Evolutionary conservation across 2,329 filamentous ascomycete genomes (phyloP).

Genomic region (Claviceps africana): DNA sequence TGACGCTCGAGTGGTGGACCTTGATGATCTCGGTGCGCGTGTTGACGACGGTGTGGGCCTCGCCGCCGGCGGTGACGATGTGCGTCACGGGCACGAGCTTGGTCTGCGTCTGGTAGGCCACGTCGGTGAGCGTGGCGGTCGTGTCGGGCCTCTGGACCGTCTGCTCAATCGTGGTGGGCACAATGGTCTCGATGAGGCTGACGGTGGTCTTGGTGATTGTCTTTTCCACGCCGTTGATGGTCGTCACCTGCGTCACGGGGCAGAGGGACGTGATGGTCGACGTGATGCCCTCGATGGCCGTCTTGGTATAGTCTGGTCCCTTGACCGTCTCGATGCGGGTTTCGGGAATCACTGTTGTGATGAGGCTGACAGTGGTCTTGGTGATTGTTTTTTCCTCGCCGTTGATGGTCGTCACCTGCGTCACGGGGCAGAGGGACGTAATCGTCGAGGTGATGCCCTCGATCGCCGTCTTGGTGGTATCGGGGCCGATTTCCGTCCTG

Average conservation of each 20-base stretch:
- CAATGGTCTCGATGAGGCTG: conserved; percentile 20
- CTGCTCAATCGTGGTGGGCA: conserved; percentile 23
- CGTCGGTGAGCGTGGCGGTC: conserved; percentile 7
- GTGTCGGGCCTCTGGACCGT: conserved; percentile 5
- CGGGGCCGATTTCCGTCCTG: conserved; percentile 18
- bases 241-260: conserved; percentile 31
- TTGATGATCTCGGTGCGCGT: conserved; percentile 15
- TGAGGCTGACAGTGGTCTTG: conserved; percentile 26
- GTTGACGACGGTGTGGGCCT: conserved; percentile 13
- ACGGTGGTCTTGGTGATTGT: conserved; percentile 26
- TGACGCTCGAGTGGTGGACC: conserved; percentile 15
- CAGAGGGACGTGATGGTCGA: conserved; percentile 29
- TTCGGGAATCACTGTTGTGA: conserved; percentile 5
- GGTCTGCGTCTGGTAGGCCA: conserved; percentile 27
- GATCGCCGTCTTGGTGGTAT: conserved; percentile 18
- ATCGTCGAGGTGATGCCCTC: conserved; percentile 25
- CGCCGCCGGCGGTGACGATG: conserved; percentile 21
- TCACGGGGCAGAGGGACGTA: conserved; percentile 30
- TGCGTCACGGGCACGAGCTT: conserved; percentile 17
- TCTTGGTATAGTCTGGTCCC: conserved; percentile 19
- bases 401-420: conserved; percentile 27
- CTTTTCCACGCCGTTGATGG: conserved; percentile 24
- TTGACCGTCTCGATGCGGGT: conserved; percentile 11
- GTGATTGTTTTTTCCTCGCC: conserved; percentile 24
- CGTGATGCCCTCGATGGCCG: conserved; percentile 21